Evolutionary conservation across 176 grass and related monocot genomes (phyloP).

Genomic region (Neostapfia colusana): DNA sequence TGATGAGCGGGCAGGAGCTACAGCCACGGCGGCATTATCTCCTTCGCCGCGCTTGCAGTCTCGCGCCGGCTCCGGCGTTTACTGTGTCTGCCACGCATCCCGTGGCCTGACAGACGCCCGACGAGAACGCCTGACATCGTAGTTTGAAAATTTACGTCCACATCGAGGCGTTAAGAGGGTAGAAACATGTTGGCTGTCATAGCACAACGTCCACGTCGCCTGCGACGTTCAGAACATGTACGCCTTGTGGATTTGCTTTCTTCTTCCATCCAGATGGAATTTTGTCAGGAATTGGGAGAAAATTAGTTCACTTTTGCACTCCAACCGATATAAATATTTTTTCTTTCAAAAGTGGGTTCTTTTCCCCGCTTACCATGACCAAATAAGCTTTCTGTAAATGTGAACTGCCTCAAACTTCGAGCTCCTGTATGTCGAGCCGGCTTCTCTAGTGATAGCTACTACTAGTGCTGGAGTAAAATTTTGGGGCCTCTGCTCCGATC

Average conservation of each 20-base stretch:
- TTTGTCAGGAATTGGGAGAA: background rate
- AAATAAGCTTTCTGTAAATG: background rate
- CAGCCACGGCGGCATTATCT: background rate
- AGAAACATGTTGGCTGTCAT: background rate
- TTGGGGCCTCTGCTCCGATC: background rate
- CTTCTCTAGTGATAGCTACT: too few relatives aligned
- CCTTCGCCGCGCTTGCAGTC: too few relatives aligned
- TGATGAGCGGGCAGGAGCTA: constrained; percentile 29
- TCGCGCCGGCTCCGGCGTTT: too few relatives aligned
- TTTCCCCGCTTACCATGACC: background rate
- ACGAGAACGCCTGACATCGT: too few relatives aligned
- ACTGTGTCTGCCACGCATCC: too few relatives aligned
- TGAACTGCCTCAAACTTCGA: background rate
- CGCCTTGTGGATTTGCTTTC: background rate
- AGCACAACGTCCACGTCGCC: background rate
- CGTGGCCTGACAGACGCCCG: too few relatives aligned
- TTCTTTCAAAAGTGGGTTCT: too few relatives aligned
- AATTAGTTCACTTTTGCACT: too few relatives aligned
- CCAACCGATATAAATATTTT: too few relatives aligned
- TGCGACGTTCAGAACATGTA: background rate
- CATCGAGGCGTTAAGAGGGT: too few relatives aligned
- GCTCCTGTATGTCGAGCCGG: too few relatives aligned
- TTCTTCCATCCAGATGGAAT: background rate
- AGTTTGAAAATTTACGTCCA: too few relatives aligned
- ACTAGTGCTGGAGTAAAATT: background rate